Percentiles rank a stretch among this genome's conserved stretches.
Conservation (phyloP, 306 rosid species). For the Corylus americana region DNA sequence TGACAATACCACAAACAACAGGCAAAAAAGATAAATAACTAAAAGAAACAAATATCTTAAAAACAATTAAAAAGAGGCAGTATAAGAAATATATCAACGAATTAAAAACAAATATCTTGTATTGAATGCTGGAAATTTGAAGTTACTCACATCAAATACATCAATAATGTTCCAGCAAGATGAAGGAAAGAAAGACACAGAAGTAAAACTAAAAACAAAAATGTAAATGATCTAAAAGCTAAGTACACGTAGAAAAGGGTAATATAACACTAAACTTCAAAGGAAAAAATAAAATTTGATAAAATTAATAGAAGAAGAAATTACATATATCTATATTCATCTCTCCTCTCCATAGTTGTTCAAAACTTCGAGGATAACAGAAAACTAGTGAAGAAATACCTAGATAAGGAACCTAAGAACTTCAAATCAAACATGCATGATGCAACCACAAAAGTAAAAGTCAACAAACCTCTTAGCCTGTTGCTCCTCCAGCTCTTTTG, state of each 20-base stretch:
- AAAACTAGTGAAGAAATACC: constrained; percentile 6
- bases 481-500: constrained; percentile 86
- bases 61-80: constrained; percentile 3
- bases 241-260: not conserved
- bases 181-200: not conserved
- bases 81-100: not conserved
- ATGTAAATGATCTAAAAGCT: not conserved
- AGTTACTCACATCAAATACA: not conserved
- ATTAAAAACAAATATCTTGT: not conserved
- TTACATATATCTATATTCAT: not conserved
- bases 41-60: constrained; percentile 22
- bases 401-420: constrained; percentile 1
- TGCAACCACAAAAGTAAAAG: constrained; percentile 21
- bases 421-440: constrained; percentile 8
- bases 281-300: no score
- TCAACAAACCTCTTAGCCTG: constrained; percentile 79
- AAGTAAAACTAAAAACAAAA: not conserved
- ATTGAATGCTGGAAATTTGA: not conserved
- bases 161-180: not conserved
- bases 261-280: not conserved
- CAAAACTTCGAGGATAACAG: not conserved
- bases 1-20: constrained; percentile 43
- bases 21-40: constrained; percentile 3
- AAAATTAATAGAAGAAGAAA: not conserved
- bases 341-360: not conserved